phyloP scores from a whole-genome alignment of 2,329 filamentous ascomycete genomes.

The Arthrocladium fulminans region DNA sequence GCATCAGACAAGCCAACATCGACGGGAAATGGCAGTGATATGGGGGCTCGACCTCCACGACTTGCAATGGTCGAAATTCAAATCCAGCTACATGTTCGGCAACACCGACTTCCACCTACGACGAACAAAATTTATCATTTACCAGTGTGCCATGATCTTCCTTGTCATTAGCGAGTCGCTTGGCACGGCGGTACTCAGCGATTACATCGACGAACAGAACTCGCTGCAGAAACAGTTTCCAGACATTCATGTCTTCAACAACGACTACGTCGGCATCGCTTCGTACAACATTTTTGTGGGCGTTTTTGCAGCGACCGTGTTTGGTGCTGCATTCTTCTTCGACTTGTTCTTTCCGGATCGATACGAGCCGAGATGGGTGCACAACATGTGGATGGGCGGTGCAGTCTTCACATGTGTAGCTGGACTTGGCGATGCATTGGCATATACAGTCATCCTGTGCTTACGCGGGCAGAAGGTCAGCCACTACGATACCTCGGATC shows the following conservation, averaged over 20 bases:
- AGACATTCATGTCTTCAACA: conserved; percentile 42
- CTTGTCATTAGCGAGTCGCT: conserved; percentile 50
- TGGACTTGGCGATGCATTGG: conserved; percentile 40
- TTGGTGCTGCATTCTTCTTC: conserved; percentile 53
- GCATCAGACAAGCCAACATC: background rate
- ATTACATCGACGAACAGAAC: conserved; percentile 48
- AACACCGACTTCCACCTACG: conserved; percentile 47
- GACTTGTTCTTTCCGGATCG: conserved; percentile 54
- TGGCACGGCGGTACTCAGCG: conserved; percentile 47
- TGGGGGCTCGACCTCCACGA: conserved; percentile 51
- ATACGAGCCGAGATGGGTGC: conserved; percentile 40
- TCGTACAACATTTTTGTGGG: conserved; percentile 53
- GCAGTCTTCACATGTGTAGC: conserved; percentile 42
- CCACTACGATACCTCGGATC: conserved; percentile 31
- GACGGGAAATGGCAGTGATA: conserved; percentile 38
- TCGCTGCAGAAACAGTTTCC: conserved; percentile 35
- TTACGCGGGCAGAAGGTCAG: conserved; percentile 34
- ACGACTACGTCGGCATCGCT: conserved; percentile 47
- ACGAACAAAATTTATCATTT: conserved; percentile 51
- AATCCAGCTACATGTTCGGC: conserved; percentile 48
- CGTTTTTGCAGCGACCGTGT: conserved; percentile 49
- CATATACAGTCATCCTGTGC: conserved; percentile 45
- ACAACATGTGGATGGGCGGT: conserved; percentile 47
- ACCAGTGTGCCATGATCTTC: conserved; percentile 51
- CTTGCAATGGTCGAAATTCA: conserved; percentile 52